Percentiles rank a stretch among this genome's conserved stretches.
phyloP scores from a whole-genome alignment of 257 asterid genomes.

The Osmanthus fragrans region DNA sequence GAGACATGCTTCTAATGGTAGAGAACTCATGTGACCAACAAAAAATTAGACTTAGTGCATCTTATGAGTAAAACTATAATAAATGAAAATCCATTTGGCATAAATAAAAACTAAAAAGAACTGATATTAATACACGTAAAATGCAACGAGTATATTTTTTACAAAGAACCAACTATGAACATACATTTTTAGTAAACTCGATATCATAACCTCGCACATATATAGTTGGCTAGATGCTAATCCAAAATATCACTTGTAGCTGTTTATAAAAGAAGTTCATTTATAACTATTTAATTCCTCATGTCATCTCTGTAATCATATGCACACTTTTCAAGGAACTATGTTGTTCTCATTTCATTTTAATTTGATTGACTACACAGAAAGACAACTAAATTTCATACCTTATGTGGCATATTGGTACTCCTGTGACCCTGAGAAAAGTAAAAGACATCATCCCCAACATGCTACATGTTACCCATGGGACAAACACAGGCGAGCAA shows the following conservation, averaged over 20 bases:
- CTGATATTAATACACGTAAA: neutral
- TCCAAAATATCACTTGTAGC: neutral
- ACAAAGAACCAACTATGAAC: neutral
- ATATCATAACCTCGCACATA: neutral
- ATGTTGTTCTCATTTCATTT: constrained; percentile 3
- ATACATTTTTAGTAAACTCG: neutral
- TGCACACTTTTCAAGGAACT: constrained; percentile 4
- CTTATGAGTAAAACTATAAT: constrained; percentile 11
- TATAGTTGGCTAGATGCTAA: neutral
- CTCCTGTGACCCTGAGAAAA: neutral
- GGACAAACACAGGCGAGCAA: constrained; percentile 8
- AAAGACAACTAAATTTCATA: constrained; percentile 29
- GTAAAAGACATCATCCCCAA: neutral
- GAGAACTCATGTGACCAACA: neutral
- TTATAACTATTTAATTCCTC: neutral
- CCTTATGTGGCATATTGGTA: constrained; percentile 89
- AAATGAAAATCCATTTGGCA: neutral
- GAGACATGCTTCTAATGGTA: constrained; percentile 3
- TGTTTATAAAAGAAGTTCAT: neutral
- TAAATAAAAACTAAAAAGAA: neutral
- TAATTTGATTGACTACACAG: neutral
- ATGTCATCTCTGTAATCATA: constrained; percentile 8
- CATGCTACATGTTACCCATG: neutral
- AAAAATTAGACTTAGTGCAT: neutral
- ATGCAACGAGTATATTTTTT: neutral